Percentiles rank a stretch among this genome's conserved stretches.
phyloP scores from a whole-genome alignment of 2,329 filamentous ascomycete species.

The Pestalotiopsis sp. region DNA sequence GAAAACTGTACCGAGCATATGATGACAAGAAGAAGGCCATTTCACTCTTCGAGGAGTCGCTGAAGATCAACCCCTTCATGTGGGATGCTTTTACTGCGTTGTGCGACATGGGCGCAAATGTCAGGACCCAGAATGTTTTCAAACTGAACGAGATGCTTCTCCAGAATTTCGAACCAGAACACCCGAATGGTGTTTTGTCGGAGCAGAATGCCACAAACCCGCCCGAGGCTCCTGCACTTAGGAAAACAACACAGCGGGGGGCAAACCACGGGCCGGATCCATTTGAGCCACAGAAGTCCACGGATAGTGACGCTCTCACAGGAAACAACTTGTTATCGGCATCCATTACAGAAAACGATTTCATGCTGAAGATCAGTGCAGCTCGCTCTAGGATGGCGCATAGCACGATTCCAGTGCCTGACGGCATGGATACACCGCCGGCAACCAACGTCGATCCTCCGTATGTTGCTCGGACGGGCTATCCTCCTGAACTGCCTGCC shows the following conservation, averaged over 20 bases:
- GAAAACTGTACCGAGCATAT: constrained; percentile 82
- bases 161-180: constrained; percentile 47
- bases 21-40: constrained; percentile 84
- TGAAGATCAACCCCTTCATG: constrained; percentile 93
- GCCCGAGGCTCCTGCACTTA: constrained; percentile 36
- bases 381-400: constrained; percentile 48
- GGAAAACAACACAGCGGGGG: constrained; percentile 42
- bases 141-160: constrained; percentile 63
- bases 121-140: constrained; percentile 86
- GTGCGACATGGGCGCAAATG: constrained; percentile 81
- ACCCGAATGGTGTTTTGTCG: constrained; percentile 27
- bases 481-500: constrained; percentile 43
- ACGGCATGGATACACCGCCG: constrained; percentile 66
- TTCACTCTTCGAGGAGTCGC: constrained; percentile 81
- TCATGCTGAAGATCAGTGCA: constrained; percentile 57
- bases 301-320: constrained; percentile 36
- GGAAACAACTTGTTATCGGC: constrained; percentile 41
- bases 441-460: constrained; percentile 43
- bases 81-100: constrained; percentile 94
- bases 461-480: constrained; percentile 31
- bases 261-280: constrained; percentile 47
- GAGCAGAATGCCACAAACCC: constrained; percentile 39
- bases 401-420: constrained; percentile 43
- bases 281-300: constrained; percentile 48
- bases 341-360: constrained; percentile 52